phyloP scores from a whole-genome alignment of 1,284 basidiomycete species.

The Heterobasidion annosum region DNA sequence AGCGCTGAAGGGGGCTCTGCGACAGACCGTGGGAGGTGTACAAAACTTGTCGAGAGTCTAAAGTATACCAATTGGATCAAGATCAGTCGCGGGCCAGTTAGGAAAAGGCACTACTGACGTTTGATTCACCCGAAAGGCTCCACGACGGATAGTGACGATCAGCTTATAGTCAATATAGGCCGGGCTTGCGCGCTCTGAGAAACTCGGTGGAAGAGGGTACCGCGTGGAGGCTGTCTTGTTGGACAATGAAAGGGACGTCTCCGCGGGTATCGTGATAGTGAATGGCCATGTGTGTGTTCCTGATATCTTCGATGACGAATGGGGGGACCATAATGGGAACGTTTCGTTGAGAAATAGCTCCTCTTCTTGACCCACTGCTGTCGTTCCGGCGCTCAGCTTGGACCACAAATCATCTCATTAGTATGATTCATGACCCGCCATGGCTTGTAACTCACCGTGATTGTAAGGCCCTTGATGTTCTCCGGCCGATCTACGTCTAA shows the following conservation, averaged over 20 bases:
- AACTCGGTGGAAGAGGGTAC: constrained; percentile 26
- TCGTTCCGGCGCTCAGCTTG: constrained; percentile 18
- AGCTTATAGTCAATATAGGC: constrained; percentile 31
- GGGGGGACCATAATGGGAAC: constrained; percentile 16
- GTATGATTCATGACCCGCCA: background rate
- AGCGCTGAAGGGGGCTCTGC: constrained; percentile 37
- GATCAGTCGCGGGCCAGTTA: too few species aligned
- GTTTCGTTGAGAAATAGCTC: constrained; percentile 19
- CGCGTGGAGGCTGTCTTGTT: constrained; percentile 14
- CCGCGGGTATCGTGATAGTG: constrained; percentile 20
- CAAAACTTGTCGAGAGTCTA: constrained; percentile 23
- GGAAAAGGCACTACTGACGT: constrained; percentile 1
- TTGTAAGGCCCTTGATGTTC: constrained; percentile 17
- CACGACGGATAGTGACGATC: constrained; percentile 22
- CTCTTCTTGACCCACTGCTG: constrained; percentile 28
- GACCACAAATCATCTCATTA: constrained; percentile 9
- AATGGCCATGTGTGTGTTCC: constrained; percentile 23
- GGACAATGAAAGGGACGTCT: constrained; percentile 16
- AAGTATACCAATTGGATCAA: background rate
- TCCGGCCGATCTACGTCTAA: constrained; percentile 21
- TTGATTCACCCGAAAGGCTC: constrained; percentile 4
- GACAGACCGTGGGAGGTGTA: constrained; percentile 28
- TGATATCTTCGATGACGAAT: constrained; percentile 13
- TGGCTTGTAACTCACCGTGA: constrained; percentile 17
- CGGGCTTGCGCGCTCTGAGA: constrained; percentile 27